These are phyloP conservation scores for Xylariaceae sp. DNA, from an alignment of 2,329 filamentous ascomycete species.

Conservation along the genomic window DNA sequence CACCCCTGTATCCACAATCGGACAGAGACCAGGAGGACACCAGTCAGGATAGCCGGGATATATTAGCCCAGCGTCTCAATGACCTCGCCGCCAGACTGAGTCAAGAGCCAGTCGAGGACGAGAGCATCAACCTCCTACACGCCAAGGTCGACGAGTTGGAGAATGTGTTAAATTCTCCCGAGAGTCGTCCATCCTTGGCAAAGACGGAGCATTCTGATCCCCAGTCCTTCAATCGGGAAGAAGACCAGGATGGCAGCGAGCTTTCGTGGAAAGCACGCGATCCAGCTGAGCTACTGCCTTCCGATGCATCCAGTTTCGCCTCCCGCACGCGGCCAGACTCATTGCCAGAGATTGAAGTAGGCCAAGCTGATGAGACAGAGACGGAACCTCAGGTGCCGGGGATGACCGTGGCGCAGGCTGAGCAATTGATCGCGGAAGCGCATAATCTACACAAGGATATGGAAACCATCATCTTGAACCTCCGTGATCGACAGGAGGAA, in stretches of 20 bases:
- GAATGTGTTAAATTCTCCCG: conserved; percentile 19
- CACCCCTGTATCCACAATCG: conserved; percentile 21
- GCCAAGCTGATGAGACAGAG: neutral
- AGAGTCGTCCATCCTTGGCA: conserved; percentile 13
- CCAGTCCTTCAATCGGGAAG: neutral
- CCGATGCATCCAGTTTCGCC: conserved; percentile 19
- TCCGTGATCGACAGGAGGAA: conserved; percentile 54
- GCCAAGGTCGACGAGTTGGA: conserved; percentile 42
- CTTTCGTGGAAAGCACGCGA: conserved; percentile 33
- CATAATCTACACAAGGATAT: conserved; percentile 48
- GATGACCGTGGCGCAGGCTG: conserved; percentile 27
- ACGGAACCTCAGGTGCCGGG: conserved; percentile 3
- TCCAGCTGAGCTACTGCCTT: conserved; percentile 21
- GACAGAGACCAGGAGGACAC: conserved; percentile 24
- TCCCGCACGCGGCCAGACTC: conserved; percentile 17
- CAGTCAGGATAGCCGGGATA: conserved; percentile 38
- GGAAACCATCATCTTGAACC: conserved; percentile 43
- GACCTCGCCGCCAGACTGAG: conserved; percentile 25
- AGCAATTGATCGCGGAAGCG: conserved; percentile 35
- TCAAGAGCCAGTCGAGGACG: conserved; percentile 25
- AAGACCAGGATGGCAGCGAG: conserved; percentile 1
- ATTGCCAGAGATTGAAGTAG: conserved; percentile 12
- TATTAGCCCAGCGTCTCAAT: conserved; percentile 41
- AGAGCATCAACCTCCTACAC: conserved; percentile 36
- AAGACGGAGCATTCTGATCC: conserved; percentile 5